These are phyloP conservation scores for Biscutella laevigata DNA, from an alignment of 441 rosid species.

Conservation along the genomic window DNA sequence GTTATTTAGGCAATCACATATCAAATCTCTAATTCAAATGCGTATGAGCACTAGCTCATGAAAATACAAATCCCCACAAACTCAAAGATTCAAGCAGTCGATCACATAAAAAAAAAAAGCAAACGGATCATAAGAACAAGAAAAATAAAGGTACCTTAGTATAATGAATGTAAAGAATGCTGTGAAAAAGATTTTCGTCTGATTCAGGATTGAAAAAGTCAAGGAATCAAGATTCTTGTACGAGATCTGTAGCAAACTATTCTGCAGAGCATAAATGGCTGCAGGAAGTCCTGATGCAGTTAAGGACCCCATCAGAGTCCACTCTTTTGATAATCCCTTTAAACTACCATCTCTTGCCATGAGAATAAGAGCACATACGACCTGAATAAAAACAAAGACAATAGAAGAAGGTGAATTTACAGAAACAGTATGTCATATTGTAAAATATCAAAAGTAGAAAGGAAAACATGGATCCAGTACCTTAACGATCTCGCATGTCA, in stretches of 20 bases:
- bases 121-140: background rate
- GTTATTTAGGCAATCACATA: background rate
- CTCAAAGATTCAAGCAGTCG: background rate
- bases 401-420: background rate
- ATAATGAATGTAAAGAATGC: slow-evolving; percentile 76
- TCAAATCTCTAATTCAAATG: background rate
- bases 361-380: slow-evolving; percentile 62
- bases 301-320: slow-evolving; percentile 81
- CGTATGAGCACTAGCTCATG: background rate
- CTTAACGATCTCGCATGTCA: slow-evolving; percentile 85
- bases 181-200: slow-evolving; percentile 88
- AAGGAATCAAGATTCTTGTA: slow-evolving; percentile 91
- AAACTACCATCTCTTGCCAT: slow-evolving; percentile 79
- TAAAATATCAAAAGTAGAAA: background rate
- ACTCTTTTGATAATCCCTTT: slow-evolving; percentile 48
- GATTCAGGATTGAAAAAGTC: slow-evolving; percentile 87
- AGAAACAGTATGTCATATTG: background rate
- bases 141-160: slow-evolving; percentile 49
- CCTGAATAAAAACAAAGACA: slow-evolving; percentile 33
- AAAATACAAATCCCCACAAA: background rate
- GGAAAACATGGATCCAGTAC: slow-evolving; percentile 24
- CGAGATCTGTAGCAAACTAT: slow-evolving; percentile 96
- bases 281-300: slow-evolving; percentile 98
- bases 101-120: background rate
- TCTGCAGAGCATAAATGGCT: slow-evolving; percentile 86